Conservation (phyloP, 805 yeast species). For the Hanseniaspora lachancei region DNA sequence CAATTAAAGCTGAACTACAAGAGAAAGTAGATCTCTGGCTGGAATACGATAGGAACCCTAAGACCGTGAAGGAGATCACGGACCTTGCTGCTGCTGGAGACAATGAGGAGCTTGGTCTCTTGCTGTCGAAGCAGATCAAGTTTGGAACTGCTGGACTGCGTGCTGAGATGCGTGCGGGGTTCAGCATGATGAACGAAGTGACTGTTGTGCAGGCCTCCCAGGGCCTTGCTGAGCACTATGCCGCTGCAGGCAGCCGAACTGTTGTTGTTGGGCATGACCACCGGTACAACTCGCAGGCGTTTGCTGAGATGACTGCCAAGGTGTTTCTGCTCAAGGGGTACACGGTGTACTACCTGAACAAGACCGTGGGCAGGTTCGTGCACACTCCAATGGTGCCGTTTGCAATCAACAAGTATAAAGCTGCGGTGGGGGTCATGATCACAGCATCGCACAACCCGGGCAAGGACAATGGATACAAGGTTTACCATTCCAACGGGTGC, state of each 20-base stretch:
- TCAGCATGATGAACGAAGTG: slow-evolving; percentile 73
- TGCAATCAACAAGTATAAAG: slow-evolving; percentile 47
- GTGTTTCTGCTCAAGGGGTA: slow-evolving; percentile 60
- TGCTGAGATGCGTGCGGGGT: slow-evolving; percentile 82
- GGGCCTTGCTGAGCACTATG: slow-evolving; percentile 49
- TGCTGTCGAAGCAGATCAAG: slow-evolving; percentile 47
- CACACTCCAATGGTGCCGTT: slow-evolving; percentile 94
- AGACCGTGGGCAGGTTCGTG: slow-evolving; percentile 26
- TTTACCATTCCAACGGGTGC: slow-evolving; percentile 85
- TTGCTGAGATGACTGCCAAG: slow-evolving; percentile 67
- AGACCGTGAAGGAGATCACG: slow-evolving; percentile 44
- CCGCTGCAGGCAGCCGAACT: slow-evolving; percentile 24
- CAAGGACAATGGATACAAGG: slow-evolving; percentile 85
- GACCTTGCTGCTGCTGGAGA: slow-evolving; percentile 26
- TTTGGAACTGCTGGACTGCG: slow-evolving; percentile 94
- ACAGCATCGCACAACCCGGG: slow-evolving; percentile 85
- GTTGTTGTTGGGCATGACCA: slow-evolving; percentile 89
- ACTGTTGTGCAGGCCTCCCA: slow-evolving; percentile 86
- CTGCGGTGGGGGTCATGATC: slow-evolving; percentile 81
- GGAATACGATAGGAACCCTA: slow-evolving; percentile 27
- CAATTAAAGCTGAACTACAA: slow-evolving; percentile 15
- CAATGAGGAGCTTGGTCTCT: slow-evolving; percentile 35
- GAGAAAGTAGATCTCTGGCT: slow-evolving; percentile 20
- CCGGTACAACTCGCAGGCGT: slow-evolving; percentile 62
- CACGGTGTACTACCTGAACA: slow-evolving; percentile 50